These are phyloP conservation scores for Chloris gayana DNA, from an alignment of 176 grass and related monocot species.

Conservation along the genomic window DNA sequence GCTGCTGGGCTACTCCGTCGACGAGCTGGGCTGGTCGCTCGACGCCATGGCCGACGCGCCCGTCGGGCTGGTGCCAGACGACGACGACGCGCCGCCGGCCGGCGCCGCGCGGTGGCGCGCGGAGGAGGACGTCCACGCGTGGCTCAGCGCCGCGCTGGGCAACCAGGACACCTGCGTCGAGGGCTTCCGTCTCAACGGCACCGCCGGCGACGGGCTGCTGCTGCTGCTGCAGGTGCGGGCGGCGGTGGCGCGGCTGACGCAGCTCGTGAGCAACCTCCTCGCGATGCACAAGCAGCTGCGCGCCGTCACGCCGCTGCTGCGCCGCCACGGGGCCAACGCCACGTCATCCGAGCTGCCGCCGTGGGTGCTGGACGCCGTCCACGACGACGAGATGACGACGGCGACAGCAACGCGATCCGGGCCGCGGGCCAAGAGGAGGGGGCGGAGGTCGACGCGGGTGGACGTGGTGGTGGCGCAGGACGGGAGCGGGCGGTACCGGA, in stretches of 20 bases:
- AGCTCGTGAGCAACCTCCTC: slow-evolving; percentile 89
- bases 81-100: background rate
- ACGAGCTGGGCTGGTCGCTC: slow-evolving; percentile 81
- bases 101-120: slow-evolving; percentile 13
- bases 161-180: slow-evolving; percentile 93
- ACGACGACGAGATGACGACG: background rate
- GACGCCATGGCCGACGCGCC: slow-evolving; percentile 52
- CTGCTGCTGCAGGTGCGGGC: slow-evolving; percentile 46
- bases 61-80: background rate
- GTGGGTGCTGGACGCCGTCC: slow-evolving; percentile 55
- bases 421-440: background rate
- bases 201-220: slow-evolving; percentile 48
- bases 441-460: slow-evolving; percentile 32
- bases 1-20: slow-evolving; percentile 79
- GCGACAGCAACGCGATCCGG: too few relatives aligned
- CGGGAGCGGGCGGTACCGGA: slow-evolving; percentile 75
- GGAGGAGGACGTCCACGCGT: slow-evolving; percentile 68
- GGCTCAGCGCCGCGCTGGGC: slow-evolving; percentile 76
- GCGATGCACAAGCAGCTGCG: slow-evolving; percentile 68
- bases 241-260: slow-evolving; percentile 58
- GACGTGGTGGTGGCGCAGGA: slow-evolving; percentile 87
- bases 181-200: slow-evolving; percentile 52
- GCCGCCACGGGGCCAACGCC: slow-evolving; percentile 37
- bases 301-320: slow-evolving; percentile 54
- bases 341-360: slow-evolving; percentile 52